Base-by-base conservation (phyloP, 768 basidiomycete genomes). In the Tricholoma terreum region DNA sequence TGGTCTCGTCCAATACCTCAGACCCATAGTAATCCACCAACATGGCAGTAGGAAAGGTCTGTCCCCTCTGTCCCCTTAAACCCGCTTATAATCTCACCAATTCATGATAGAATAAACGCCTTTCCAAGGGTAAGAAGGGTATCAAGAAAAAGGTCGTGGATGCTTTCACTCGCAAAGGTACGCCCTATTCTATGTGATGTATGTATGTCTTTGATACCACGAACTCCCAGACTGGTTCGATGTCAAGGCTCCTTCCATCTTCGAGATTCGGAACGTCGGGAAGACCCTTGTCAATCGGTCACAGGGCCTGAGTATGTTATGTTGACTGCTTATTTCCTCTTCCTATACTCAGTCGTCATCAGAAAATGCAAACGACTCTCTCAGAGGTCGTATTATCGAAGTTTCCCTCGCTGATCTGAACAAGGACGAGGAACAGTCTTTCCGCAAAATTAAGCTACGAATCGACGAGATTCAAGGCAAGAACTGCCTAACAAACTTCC, bases 71-170 rank as follows among this genome's bases (percentile, higher is more conserved):
- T 2, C 33, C 46, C 36, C 55, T 42, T 19, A 45, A n/a, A 38
- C 31, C 33, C 27, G 14, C n/a, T 35, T 45, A 27, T 56, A 22
- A 14, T 45, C 53, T 63, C 38, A 65, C 59, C 53, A 46, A 55
- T 36, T 34, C 30, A 35, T 42, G 50, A 12, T 65, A 98, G 92
- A 98, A 98, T 82, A 99, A 99, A 80, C 88, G 94, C 73, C 85
- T 95, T 66, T 94, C 94, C 50, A 97, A 97, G 81, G 94, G 94
- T 69, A 95, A 95, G 85, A 95, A 95, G 82, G 94, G 93, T 74
- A 88, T 98, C 83, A 99, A 99, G 94, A 99, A 98, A 83, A 97
- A 98, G 88, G 94, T 97, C 74, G 94, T 99, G 62, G 97, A 99
- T 84, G 94, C 97, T 63, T 97, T 99, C 90, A 89, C 96, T 64